Conservation (phyloP, 352 stramenopile genomes). For the Globisporangium irregulare region DNA sequence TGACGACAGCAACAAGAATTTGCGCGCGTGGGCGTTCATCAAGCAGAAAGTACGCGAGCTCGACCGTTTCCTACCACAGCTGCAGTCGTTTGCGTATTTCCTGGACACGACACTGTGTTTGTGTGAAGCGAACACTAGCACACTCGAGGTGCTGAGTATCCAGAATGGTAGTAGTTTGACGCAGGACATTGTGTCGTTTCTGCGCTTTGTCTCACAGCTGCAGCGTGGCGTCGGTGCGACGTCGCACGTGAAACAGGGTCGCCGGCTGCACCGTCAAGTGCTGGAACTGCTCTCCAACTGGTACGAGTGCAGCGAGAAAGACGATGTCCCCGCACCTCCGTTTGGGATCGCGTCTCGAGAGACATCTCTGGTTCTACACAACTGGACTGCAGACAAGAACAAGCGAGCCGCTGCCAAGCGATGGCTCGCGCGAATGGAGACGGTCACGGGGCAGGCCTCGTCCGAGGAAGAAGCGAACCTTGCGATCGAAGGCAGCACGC, state of each 20-base stretch:
- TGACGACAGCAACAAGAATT: not conserved
- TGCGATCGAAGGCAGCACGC: conserved; percentile 29
- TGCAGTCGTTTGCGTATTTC: conserved; percentile 32
- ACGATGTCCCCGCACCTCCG: conserved; percentile 32
- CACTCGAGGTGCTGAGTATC: conserved; percentile 24
- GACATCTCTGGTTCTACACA: conserved; percentile 51
- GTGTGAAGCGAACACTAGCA: conserved; percentile 34
- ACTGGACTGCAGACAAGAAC: conserved; percentile 44
- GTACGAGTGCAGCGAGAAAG: conserved; percentile 31
- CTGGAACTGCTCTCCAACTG: conserved; percentile 41
- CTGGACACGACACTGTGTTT: conserved; percentile 31
- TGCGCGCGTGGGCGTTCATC: conserved; percentile 19
- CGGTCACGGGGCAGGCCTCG: conserved; percentile 9
- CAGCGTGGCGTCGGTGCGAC: conserved; percentile 11
- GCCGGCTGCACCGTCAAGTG: conserved; percentile 29
- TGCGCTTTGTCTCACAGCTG: conserved; percentile 23
- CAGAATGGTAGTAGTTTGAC: conserved; percentile 20
- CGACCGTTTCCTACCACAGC: conserved; percentile 37
- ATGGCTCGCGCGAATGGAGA: conserved; percentile 54
- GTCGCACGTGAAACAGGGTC: conserved; percentile 24
- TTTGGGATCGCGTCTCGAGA: conserved; percentile 61
- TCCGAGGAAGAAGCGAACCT: conserved; percentile 26
- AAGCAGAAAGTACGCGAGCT: conserved; percentile 24
- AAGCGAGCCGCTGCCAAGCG: conserved; percentile 34
- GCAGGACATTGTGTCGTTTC: conserved; percentile 18